A percentile compares a stretch with the other conserved stretches of the same genome.
phyloP scores from a whole-genome alignment of 768 basidiomycete genomes.

The Amanita rubescens region DNA sequence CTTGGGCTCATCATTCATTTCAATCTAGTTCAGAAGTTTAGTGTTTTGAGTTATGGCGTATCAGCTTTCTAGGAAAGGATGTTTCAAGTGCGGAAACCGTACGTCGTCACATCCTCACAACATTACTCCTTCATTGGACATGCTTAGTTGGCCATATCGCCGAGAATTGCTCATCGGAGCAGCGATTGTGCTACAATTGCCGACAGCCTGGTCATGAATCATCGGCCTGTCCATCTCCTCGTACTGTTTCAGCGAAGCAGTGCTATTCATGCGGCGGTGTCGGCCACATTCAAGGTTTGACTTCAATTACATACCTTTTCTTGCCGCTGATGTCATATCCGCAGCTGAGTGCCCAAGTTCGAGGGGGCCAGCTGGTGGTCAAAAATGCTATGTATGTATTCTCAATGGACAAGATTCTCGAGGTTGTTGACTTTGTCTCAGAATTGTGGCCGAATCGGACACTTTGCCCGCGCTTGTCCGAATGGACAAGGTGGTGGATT shows the following conservation, averaged over 20 bases:
- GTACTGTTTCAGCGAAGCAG: slow-evolving; percentile 78
- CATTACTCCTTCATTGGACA: slow-evolving; percentile 11
- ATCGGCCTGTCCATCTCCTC: slow-evolving; percentile 77
- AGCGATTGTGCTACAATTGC: slow-evolving; percentile 92
- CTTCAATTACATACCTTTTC: not conserved
- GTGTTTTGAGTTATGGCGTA: slow-evolving; percentile 53
- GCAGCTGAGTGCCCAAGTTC: slow-evolving; percentile 77
- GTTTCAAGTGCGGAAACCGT: slow-evolving; percentile 93
- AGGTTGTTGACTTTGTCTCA: slow-evolving; percentile 16
- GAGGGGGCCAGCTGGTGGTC: slow-evolving; percentile 51
- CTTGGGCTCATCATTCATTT: not conserved
- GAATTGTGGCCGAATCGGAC: slow-evolving; percentile 80
- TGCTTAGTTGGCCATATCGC: slow-evolving; percentile 83
- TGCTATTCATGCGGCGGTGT: slow-evolving; percentile 93
- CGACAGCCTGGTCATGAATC: slow-evolving; percentile 93
- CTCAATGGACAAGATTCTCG: not conserved
- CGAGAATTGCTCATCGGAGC: slow-evolving; percentile 83
- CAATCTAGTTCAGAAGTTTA: slow-evolving; percentile 1
- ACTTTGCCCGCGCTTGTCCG: slow-evolving; percentile 74
- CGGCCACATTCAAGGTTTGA: slow-evolving; percentile 68
- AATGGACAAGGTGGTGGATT: slow-evolving; percentile 39
- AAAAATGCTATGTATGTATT: slow-evolving; percentile 76
- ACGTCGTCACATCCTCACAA: slow-evolving; percentile 25
- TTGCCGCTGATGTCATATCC: slow-evolving; percentile 3
- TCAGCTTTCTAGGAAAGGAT: slow-evolving; percentile 81